Percentiles rank a stretch among this genome's conserved stretches.
Conservation (phyloP, 1,284 basidiomycete species). For the Xanthoconium separans region DNA sequence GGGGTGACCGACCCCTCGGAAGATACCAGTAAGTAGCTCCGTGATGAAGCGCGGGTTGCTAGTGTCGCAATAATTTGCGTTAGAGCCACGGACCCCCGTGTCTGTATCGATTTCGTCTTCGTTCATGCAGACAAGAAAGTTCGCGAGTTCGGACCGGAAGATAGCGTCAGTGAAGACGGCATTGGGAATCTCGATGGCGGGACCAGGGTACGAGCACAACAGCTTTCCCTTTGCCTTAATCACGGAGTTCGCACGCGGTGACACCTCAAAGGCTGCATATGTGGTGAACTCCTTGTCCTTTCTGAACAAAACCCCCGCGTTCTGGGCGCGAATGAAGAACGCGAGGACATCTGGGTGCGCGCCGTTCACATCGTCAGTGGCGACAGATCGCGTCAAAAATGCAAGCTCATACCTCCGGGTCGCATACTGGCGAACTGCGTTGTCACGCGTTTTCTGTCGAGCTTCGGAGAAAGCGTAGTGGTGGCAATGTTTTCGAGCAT, state of each 20-base stretch:
- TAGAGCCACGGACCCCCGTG: neutral
- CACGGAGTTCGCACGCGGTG: slow-evolving; percentile 10
- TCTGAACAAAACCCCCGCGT: slow-evolving; percentile 33
- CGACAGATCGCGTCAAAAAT: neutral
- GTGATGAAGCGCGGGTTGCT: slow-evolving; percentile 36
- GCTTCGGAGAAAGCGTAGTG: neutral
- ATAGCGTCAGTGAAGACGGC: slow-evolving; percentile 12
- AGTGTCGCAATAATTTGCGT: slow-evolving; percentile 24
- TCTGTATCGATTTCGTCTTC: slow-evolving; percentile 15
- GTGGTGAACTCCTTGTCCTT: slow-evolving; percentile 11
- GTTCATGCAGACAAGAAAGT: slow-evolving; percentile 33
- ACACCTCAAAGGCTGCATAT: slow-evolving; percentile 36
- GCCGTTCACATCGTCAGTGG: neutral
- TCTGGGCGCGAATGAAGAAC: slow-evolving; percentile 35
- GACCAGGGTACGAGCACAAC: slow-evolving; percentile 34
- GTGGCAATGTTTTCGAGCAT: slow-evolving; percentile 11
- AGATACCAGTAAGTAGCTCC: slow-evolving; percentile 35
- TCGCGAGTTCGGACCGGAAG: slow-evolving; percentile 27
- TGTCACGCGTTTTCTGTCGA: neutral
- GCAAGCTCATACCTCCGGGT: slow-evolving; percentile 10
- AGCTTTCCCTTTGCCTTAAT: slow-evolving; percentile 32
- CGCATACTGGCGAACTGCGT: slow-evolving; percentile 12
- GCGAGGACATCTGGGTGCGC: slow-evolving; percentile 17
- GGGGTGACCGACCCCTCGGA: slow-evolving; percentile 27
- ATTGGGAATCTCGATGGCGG: slow-evolving; percentile 25